Conservation (phyloP, 305 asterid species). For the Fraxinus velutina region DNA sequence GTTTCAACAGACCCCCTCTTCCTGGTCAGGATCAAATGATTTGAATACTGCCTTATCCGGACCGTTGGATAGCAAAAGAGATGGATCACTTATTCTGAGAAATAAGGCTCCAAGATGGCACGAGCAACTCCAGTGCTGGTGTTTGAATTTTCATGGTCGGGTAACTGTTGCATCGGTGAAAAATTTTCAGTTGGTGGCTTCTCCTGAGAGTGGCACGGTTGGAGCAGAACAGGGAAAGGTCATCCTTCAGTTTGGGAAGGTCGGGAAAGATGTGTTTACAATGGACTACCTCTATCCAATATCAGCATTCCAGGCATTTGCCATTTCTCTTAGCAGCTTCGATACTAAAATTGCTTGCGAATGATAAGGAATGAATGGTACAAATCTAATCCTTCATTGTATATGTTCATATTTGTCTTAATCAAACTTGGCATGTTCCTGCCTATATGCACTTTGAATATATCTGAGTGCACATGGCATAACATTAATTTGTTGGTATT, state of each 20-base stretch:
- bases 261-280: slow-evolving; percentile 83
- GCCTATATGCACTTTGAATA: not conserved
- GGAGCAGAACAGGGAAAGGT: slow-evolving; percentile 77
- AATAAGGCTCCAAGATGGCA: slow-evolving; percentile 94
- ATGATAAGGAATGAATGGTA: slow-evolving; percentile 24
- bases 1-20: slow-evolving; percentile 41
- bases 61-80: slow-evolving; percentile 32
- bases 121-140: slow-evolving; percentile 97
- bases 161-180: slow-evolving; percentile 90
- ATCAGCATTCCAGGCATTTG: slow-evolving; percentile 86
- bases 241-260: slow-evolving; percentile 85
- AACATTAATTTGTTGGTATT: not conserved
- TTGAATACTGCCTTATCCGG: slow-evolving; percentile 40
- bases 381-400: not conserved
- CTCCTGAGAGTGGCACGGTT: slow-evolving; percentile 53
- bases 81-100: slow-evolving; percentile 57
- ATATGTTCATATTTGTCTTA: not conserved
- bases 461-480: not conserved
- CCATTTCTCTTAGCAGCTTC: slow-evolving; percentile 91
- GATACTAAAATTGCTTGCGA: slow-evolving; percentile 93
- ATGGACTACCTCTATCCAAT: slow-evolving; percentile 83
- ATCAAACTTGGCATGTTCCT: not conserved
- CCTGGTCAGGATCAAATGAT: slow-evolving; percentile 46
- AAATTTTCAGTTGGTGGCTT: slow-evolving; percentile 87
- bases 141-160: slow-evolving; percentile 87